Percentiles rank a stretch among this genome's conserved stretches.
phyloP scores from a whole-genome alignment of 148 eudicot genomes.

The Gaultheria prostrata region DNA sequence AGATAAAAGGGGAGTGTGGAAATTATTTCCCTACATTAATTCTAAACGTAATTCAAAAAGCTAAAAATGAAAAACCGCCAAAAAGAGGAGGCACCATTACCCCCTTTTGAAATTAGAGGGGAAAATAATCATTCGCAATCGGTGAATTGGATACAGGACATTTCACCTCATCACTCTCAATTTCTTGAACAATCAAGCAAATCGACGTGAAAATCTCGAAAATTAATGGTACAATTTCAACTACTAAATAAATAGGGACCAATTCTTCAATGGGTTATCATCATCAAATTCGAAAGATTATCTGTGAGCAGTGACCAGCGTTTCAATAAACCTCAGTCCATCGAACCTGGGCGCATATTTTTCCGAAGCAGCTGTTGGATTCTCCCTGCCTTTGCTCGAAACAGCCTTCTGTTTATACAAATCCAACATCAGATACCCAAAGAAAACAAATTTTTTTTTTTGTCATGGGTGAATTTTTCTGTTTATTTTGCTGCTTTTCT shows the following conservation, averaged over 20 bases:
- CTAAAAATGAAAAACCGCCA: too few species aligned
- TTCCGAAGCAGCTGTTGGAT: constrained; percentile 3
- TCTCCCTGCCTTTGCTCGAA: constrained; percentile 8
- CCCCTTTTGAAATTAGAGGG: neutral
- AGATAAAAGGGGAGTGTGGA: too few species aligned
- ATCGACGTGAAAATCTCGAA: neutral
- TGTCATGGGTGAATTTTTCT: neutral
- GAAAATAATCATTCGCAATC: too few species aligned
- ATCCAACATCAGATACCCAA: neutral
- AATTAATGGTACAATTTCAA: neutral
- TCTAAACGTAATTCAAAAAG: too few species aligned
- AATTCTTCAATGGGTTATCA: neutral
- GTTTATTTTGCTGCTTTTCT: too few species aligned
- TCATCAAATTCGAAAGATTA: neutral
- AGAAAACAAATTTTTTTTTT: neutral
- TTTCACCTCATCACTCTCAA: neutral
- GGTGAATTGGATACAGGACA: neutral
- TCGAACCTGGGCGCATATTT: constrained; percentile 18
- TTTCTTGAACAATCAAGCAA: neutral
- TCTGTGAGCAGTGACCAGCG: constrained; percentile 23
- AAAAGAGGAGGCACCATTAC: too few species aligned
- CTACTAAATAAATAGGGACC: neutral
- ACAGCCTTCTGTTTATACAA: neutral
- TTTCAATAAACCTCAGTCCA: constrained; percentile 23
- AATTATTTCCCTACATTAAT: too few species aligned